phyloP scores from a whole-genome alignment of 257 asterid species.

The Solanum virginianum region DNA sequence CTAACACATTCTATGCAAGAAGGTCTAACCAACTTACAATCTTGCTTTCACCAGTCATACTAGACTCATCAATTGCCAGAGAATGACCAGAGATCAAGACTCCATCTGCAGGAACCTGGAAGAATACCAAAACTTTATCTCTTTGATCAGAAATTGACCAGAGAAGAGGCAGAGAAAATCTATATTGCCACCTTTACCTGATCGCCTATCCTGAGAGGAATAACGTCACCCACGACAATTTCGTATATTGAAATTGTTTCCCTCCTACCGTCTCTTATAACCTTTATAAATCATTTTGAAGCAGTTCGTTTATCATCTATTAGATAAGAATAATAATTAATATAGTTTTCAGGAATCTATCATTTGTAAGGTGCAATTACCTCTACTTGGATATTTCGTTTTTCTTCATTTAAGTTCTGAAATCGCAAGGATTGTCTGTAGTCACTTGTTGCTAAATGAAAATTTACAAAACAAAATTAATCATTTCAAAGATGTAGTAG shows the following conservation, averaged over 20 bases:
- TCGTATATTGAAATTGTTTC: constrained; percentile 80
- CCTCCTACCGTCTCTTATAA: constrained; percentile 77
- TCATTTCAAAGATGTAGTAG: not conserved
- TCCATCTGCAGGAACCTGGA: constrained; percentile 92
- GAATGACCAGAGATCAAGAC: constrained; percentile 72
- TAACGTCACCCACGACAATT: constrained; percentile 83
- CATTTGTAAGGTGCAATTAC: constrained; percentile 21
- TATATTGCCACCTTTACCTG: constrained; percentile 40
- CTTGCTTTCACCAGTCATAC: constrained; percentile 99
- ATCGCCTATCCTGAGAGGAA: constrained; percentile 92
- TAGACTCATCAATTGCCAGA: constrained; percentile 90
- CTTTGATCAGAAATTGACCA: not conserved
- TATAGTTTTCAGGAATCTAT: not conserved
- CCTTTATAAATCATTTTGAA: constrained; percentile 29
- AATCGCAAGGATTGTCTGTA: constrained; percentile 93
- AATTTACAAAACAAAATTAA: not conserved
- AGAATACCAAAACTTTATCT: constrained; percentile 4
- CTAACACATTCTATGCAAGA: constrained; percentile 5
- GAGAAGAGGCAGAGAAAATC: not conserved
- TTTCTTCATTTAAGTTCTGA: constrained; percentile 82
- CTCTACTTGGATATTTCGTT: constrained; percentile 83
- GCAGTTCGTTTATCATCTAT: not conserved
- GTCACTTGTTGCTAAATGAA: constrained; percentile 71
- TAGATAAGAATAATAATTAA: not conserved
- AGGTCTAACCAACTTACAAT: constrained; percentile 57